phyloP scores from a whole-genome alignment of 2,329 filamentous ascomycete species.

The Neofusicoccum sp. region DNA sequence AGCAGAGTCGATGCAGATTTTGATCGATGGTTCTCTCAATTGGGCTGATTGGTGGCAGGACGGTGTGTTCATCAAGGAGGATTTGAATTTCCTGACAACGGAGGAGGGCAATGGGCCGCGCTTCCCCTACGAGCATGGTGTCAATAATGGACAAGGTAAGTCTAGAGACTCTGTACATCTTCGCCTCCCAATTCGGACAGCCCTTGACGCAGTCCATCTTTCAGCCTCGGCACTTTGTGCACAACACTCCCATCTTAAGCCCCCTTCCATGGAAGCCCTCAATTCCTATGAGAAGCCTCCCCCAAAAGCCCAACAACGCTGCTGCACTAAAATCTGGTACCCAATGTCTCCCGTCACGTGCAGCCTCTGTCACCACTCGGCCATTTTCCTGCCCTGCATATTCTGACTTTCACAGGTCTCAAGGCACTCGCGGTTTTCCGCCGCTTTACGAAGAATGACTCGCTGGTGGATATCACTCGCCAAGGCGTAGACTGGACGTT shows the following conservation, averaged over 20 bases:
- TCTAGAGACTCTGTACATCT: not conserved
- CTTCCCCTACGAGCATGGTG: conserved; percentile 28
- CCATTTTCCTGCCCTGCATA: too few species aligned
- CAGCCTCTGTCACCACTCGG: not conserved
- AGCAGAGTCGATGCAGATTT: conserved; percentile 48
- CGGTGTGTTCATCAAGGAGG: conserved; percentile 29
- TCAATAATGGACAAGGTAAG: conserved; percentile 31
- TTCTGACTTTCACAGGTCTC: conserved; percentile 40
- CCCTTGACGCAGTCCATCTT: not conserved
- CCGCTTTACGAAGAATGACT: conserved; percentile 50
- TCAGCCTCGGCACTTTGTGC: not conserved
- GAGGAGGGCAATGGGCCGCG: conserved; percentile 27
- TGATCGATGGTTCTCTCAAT: conserved; percentile 40
- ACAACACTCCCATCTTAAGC: not conserved
- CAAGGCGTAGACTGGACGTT: conserved; percentile 53
- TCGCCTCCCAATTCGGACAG: not conserved
- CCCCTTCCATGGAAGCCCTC: too few species aligned
- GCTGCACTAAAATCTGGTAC: too few species aligned
- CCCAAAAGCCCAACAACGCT: too few species aligned
- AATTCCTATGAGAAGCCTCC: too few species aligned
- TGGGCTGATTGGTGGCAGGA: conserved; percentile 37
- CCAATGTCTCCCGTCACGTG: not conserved
- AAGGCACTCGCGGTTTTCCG: conserved; percentile 50
- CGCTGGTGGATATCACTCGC: conserved; percentile 43
- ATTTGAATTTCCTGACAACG: conserved; percentile 30